Percentiles rank a stretch among this genome's conserved stretches.
These are phyloP conservation scores for Phytopythium sindhum DNA, from an alignment of 352 stramenopile species.

Conservation along the genomic window DNA sequence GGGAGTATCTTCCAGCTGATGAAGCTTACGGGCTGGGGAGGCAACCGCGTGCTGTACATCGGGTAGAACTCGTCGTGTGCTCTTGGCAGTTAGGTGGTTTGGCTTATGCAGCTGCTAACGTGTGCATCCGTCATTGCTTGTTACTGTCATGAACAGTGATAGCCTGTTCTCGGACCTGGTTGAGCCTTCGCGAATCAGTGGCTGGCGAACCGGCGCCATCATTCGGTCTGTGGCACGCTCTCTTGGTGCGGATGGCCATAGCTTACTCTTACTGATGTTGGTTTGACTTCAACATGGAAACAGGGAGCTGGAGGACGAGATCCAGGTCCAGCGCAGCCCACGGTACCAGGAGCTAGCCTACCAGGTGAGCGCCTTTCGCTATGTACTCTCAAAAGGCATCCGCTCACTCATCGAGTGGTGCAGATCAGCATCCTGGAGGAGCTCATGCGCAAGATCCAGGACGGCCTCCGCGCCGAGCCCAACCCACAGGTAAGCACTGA, in stretches of 20 bases:
- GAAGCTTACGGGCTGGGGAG: constrained; percentile 56
- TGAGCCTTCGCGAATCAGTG: constrained; percentile 90
- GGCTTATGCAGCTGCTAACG: background rate
- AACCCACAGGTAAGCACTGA: constrained; percentile 20
- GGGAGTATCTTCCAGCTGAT: constrained; percentile 69
- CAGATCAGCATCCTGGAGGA: constrained; percentile 61
- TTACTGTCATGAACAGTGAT: constrained; percentile 42
- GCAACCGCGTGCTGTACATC: constrained; percentile 90
- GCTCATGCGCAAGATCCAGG: constrained; percentile 64
- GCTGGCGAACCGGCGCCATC: constrained; percentile 92
- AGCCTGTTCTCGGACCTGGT: constrained; percentile 94
- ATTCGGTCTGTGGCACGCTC: constrained; percentile 50
- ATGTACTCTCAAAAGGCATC: too few species aligned
- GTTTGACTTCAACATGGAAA: background rate
- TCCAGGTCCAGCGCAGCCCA: constrained; percentile 52
- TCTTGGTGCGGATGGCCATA: background rate
- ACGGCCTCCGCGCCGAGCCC: constrained; percentile 40
- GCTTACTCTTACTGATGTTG: background rate
- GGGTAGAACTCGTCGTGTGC: constrained; percentile 40
- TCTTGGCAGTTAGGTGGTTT: background rate
- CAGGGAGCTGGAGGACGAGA: constrained; percentile 86
- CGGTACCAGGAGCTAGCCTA: constrained; percentile 68
- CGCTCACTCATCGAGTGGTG: background rate
- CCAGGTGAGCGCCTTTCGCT: constrained; percentile 19
- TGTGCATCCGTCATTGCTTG: background rate